Conservation (phyloP, 768 basidiomycete species). For the Erythrobasidium yunnanense region DNA sequence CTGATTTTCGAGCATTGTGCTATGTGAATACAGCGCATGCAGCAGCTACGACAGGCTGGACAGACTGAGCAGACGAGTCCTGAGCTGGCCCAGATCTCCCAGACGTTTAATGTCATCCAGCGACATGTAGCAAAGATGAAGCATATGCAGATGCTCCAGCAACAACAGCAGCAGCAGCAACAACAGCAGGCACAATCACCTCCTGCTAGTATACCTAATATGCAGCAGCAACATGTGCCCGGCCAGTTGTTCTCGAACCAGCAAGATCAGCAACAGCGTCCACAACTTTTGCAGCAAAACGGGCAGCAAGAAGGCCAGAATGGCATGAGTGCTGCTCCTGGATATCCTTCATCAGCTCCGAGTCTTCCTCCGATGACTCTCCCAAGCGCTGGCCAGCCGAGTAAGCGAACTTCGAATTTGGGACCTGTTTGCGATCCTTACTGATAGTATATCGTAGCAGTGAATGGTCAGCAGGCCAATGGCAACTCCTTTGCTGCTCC, state of each 20-base stretch:
- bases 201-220: background rate
- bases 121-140: slow-evolving; percentile 30
- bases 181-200: slow-evolving; percentile 5
- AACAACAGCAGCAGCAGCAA: slow-evolving; percentile 16
- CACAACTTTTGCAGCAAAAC: background rate
- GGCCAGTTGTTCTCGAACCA: too few species aligned
- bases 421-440: too few species aligned
- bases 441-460: too few species aligned
- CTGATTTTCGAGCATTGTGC: too few species aligned
- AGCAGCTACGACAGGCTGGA: slow-evolving; percentile 46
- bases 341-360: too few species aligned
- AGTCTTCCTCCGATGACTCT: too few species aligned
- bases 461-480: too few species aligned
- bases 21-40: slow-evolving; percentile 47
- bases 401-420: too few species aligned
- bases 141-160: background rate
- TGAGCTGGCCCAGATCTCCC: slow-evolving; percentile 46
- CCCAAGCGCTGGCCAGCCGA: too few species aligned
- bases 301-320: background rate
- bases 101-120: slow-evolving; percentile 43
- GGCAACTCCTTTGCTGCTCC: too few species aligned
- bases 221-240: too few species aligned
- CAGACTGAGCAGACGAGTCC: slow-evolving; percentile 46
- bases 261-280: background rate
- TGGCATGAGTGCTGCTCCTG: background rate